A percentile compares a stretch with the other conserved stretches of the same genome.
Evolutionary conservation across 345 rosid species (phyloP).

Genomic region (Salix koriyanagi): DNA sequence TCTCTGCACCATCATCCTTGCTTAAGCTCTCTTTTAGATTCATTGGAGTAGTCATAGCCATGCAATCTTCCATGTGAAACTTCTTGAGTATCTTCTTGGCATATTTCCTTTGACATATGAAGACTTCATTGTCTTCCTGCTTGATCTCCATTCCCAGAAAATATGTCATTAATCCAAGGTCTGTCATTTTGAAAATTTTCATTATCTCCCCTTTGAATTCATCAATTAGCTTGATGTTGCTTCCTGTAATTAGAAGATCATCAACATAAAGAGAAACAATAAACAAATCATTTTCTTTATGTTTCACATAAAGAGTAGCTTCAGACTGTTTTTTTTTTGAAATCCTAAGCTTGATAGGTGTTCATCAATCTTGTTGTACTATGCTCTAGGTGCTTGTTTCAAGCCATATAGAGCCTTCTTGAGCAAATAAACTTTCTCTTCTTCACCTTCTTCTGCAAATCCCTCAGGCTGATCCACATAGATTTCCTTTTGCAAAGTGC

Average conservation of each 20-base stretch:
- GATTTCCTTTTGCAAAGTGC: no score
- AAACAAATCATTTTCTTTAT: background rate
- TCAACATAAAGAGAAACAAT: background rate
- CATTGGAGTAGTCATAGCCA: background rate
- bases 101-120: background rate
- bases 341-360: background rate
- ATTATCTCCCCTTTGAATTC: background rate
- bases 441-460: no score
- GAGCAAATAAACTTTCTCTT: background rate
- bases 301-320: background rate
- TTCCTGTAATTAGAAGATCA: background rate
- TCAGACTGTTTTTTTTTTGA: background rate
- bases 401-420: background rate
- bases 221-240: background rate
- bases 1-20: background rate
- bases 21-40: background rate
- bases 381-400: background rate
- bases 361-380: background rate
- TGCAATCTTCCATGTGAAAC: background rate
- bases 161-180: background rate
- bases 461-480: no score
- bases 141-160: background rate
- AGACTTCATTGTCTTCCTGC: background rate
- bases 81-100: background rate
- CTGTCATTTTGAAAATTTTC: background rate